Evolutionary conservation across 2,329 filamentous ascomycete genomes (phyloP), one percentile per base, ranked within the genome.

Genomic region (Colletotrichum kahawae): DNA sequence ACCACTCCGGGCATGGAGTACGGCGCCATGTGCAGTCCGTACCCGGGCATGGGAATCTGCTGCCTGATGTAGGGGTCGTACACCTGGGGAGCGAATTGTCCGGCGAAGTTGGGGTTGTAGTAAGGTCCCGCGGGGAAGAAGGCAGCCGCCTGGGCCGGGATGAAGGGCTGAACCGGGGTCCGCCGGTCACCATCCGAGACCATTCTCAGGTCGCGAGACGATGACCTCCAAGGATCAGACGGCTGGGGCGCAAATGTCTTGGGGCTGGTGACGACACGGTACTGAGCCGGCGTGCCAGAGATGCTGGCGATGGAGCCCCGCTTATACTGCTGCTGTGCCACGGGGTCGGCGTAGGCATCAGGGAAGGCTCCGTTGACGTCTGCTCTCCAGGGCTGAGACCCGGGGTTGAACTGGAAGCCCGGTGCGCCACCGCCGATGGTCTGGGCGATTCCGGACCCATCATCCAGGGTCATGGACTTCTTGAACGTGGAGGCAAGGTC

Each of bases 401-500:
- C 84, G 1, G 88, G 86, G 76, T 90, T 89, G 76, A 87, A 81
- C 76, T 87, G 86, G 78, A 89, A 89, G 57, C 71, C 71, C 7
- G 84, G 81, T 66, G 85, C 85, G 6, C 79, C 74, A 14, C 75
- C 70, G 14, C 74, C 74, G 4, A 79, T 66, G n/a, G 60, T 68
- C 60, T 76, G 69, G 34, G 76, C 65, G n/a, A 75, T 34, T 5
- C 43, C 82, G 4, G 78, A 29, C 10, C 54, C 75, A 33, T 84
- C 83, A 18, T 85, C 83, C 24, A 89, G 69, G 2, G 76, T 79
- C 29, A 87, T 74, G 16, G 79, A 78, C 38, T 82, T 84, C 57
- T 76, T 75, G 65, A 86, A 82, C 27, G 82, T 80, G 4, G 83
- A 77, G 5, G 82, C 77, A 21, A 88, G 69, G 8, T 86, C 85